phyloP scores from a whole-genome alignment of 768 basidiomycete species.

The Mycena rosella region DNA sequence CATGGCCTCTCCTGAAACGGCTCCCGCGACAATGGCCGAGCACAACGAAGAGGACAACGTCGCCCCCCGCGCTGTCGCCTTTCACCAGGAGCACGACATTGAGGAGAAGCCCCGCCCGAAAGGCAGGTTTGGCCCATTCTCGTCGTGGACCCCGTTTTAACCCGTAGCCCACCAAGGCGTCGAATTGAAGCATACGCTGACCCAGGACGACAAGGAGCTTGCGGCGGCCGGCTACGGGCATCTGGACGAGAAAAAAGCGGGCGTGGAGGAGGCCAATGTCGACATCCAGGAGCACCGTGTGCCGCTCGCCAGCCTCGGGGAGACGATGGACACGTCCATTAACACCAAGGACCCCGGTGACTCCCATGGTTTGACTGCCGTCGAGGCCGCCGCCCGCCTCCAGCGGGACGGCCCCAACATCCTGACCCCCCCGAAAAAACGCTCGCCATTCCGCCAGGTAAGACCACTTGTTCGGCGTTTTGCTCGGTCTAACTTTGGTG shows the following conservation, averaged over 20 bases:
- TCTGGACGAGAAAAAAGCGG: constrained; percentile 59
- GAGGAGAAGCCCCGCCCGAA: constrained; percentile 64
- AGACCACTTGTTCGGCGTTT: constrained; percentile 27
- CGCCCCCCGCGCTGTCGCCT: constrained; percentile 62
- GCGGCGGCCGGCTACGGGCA: constrained; percentile 79
- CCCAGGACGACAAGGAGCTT: constrained; percentile 75
- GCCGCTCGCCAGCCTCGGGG: constrained; percentile 54
- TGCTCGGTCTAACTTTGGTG: constrained; percentile 14
- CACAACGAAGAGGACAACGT: constrained; percentile 50
- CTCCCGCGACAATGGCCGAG: constrained; percentile 10
- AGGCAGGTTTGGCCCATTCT: constrained; percentile 48
- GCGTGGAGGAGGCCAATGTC: constrained; percentile 55
- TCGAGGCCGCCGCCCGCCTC: constrained; percentile 68
- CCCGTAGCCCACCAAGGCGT: constrained; percentile 18
- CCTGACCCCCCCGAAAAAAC: constrained; percentile 76
- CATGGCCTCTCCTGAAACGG: constrained; percentile 19
- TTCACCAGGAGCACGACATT: constrained; percentile 55
- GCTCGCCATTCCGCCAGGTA: constrained; percentile 74
- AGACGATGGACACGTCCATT: constrained; percentile 61
- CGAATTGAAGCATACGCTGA: constrained; percentile 72
- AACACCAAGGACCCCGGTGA: constrained; percentile 64
- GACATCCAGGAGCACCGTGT: constrained; percentile 72
- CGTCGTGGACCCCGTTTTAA: neutral
- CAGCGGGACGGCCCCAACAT: constrained; percentile 70
- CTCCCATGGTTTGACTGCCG: constrained; percentile 64